Percentiles rank a stretch among this genome's conserved stretches.
These are phyloP conservation scores for Hericium rajendrae DNA, from an alignment of 768 basidiomycete genomes.

Conservation along the genomic window DNA sequence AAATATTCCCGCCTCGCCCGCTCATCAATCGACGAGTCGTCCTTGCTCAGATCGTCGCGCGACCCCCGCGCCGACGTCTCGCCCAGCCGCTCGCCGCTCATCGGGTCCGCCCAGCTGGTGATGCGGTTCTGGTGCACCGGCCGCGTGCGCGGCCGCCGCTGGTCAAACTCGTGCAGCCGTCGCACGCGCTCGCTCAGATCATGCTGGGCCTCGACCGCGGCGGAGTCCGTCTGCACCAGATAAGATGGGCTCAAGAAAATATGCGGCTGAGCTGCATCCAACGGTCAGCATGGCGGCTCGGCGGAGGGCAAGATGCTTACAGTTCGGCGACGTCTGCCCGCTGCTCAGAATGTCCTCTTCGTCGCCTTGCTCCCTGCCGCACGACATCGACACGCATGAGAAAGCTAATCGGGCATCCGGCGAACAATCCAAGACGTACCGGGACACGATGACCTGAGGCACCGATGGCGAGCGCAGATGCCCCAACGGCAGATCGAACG, in stretches of 20 bases:
- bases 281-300: too few species aligned
- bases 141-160: constrained; percentile 29
- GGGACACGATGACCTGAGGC: constrained; percentile 32
- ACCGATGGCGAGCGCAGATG: constrained; percentile 17
- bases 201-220: too few species aligned
- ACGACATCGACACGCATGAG: too few species aligned
- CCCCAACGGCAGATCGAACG: constrained; percentile 11
- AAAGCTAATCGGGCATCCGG: background rate
- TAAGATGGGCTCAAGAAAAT: too few species aligned
- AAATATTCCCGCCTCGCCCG: background rate
- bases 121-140: constrained; percentile 29
- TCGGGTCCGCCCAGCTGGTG: constrained; percentile 47
- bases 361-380: constrained; percentile 27
- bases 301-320: constrained; percentile 25
- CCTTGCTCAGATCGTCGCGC: background rate
- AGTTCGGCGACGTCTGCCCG: constrained; percentile 64
- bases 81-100: constrained; percentile 27
- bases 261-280: too few species aligned
- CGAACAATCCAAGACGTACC: constrained; percentile 20
- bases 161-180: constrained; percentile 28
- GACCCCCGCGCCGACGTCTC: background rate
- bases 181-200: constrained; percentile 20
- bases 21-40: background rate
- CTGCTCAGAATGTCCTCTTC: constrained; percentile 69
- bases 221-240: too few species aligned